Conservation (phyloP, 306 rosid genomes). For the Corylus heterophylla region DNA sequence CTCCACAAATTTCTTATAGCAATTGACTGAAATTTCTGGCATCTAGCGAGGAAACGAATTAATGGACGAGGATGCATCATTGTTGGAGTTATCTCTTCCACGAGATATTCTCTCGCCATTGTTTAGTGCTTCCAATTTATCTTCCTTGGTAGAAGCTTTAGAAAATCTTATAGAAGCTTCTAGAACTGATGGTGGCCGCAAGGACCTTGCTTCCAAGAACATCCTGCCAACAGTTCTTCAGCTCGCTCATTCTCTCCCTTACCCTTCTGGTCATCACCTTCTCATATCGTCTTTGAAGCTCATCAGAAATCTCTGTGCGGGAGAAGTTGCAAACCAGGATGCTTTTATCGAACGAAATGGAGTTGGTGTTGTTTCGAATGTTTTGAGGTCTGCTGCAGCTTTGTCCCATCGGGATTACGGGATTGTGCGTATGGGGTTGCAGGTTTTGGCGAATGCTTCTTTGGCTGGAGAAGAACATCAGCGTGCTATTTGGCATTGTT, state of each 20-base stretch:
- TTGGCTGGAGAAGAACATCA: constrained; percentile 72
- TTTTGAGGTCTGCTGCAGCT: constrained; percentile 41
- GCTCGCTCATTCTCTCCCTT: constrained; percentile 28
- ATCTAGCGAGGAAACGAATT: background rate
- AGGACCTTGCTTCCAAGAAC: constrained; percentile 42
- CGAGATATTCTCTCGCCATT: constrained; percentile 37
- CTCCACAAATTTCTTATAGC: too few relatives aligned
- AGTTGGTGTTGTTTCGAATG: constrained; percentile 33
- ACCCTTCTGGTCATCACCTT: constrained; percentile 22
- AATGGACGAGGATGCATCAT: constrained; percentile 30
- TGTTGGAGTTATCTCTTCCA: constrained; percentile 36
- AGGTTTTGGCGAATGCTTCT: constrained; percentile 74
- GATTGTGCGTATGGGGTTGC: constrained; percentile 59
- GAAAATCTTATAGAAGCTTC: constrained; percentile 45
- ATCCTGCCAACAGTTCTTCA: constrained; percentile 43
- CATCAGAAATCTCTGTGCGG: constrained; percentile 70
- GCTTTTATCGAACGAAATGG: constrained; percentile 58
- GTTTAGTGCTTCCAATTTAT: constrained; percentile 42
- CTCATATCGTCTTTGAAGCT: constrained; percentile 53
- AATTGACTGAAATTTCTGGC: too few relatives aligned
- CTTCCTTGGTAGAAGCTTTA: constrained; percentile 38
- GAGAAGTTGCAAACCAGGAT: constrained; percentile 55
- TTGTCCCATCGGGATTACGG: constrained; percentile 35
- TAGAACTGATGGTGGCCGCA: constrained; percentile 48
- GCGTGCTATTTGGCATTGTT: constrained; percentile 51